Evolutionary conservation across 139 green algal species (phyloP).

Genomic region (Tetraselmis striata): DNA sequence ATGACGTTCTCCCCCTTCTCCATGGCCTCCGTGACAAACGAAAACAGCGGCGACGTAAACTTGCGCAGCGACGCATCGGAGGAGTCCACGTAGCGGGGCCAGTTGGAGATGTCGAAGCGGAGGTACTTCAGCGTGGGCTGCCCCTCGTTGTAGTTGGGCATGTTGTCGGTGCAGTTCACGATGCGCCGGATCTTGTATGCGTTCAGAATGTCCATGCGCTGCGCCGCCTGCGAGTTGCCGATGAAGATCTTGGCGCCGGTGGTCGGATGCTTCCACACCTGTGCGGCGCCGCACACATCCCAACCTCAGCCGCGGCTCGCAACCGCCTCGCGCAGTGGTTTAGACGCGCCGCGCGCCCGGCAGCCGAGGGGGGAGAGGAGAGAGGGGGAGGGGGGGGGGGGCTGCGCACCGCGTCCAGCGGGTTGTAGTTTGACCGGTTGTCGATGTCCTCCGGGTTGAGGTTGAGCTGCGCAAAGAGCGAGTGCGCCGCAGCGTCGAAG

Average conservation of each 20-base stretch:
- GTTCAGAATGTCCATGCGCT: neutral
- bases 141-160: constrained; percentile 7
- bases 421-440: neutral
- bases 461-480: neutral
- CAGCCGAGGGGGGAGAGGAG: no score
- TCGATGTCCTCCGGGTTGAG: neutral
- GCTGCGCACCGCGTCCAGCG: neutral
- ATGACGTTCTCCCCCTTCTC: constrained; percentile 10
- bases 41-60: constrained; percentile 2
- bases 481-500: neutral
- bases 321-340: no score
- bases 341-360: no score
- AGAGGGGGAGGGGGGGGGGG: neutral
- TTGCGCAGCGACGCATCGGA: neutral
- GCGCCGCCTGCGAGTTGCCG: neutral
- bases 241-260: neutral
- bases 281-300: no score
- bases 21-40: constrained; percentile 8
- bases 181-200: constrained; percentile 6
- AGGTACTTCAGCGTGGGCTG: constrained; percentile 13
- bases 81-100: neutral
- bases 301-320: no score
- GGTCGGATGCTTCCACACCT: neutral
- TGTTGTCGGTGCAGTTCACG: constrained; percentile 15
- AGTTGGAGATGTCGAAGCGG: constrained; percentile 14